A percentile compares a stretch with the other conserved stretches of the same genome.
Evolutionary conservation across 2,329 filamentous ascomycete genomes (phyloP).

Genomic region (Penicillium janthinellum): DNA sequence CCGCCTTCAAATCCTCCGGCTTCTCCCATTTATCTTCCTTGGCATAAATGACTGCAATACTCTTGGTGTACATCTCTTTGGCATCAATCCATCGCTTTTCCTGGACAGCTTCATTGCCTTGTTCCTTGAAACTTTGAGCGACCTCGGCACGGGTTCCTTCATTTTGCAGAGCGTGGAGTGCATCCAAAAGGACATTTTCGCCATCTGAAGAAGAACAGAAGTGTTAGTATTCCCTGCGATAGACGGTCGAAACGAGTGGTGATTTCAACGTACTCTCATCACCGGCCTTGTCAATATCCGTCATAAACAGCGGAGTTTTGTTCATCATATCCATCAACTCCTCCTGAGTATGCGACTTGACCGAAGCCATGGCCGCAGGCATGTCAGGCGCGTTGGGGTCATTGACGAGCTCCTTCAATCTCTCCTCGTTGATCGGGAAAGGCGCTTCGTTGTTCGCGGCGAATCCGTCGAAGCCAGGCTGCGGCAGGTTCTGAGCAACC

Average conservation of each 20-base stretch:
- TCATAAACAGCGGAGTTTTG: constrained; percentile 91
- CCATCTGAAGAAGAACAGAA: constrained; percentile 45
- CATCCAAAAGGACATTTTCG: constrained; percentile 82
- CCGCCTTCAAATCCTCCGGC: constrained; percentile 57
- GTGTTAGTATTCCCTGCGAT: constrained; percentile 7
- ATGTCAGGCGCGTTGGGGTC: constrained; percentile 47
- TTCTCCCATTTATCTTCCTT: constrained; percentile 60
- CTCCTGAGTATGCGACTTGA: constrained; percentile 59
- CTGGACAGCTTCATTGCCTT: constrained; percentile 86
- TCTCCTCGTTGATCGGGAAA: constrained; percentile 44
- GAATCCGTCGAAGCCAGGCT: constrained; percentile 25
- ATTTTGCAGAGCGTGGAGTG: constrained; percentile 85
- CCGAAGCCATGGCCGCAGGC: constrained; percentile 61
- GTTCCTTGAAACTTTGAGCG: constrained; percentile 80
- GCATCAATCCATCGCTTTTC: constrained; percentile 76
- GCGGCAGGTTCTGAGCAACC: constrained; percentile 19
- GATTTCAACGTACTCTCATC: constrained; percentile 49
- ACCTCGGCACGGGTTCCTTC: constrained; percentile 88
- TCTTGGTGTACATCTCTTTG: constrained; percentile 88
- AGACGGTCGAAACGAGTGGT: background rate
- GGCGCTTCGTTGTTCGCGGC: constrained; percentile 36
- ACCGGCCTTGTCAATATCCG: constrained; percentile 68
- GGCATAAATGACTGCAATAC: constrained; percentile 68
- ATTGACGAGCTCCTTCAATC: constrained; percentile 32
- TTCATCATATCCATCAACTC: constrained; percentile 67